A percentile compares a stretch with the other conserved stretches of the same genome.
phyloP scores from a whole-genome alignment of 331 rosid species.

The Rhamnella rubrinervis region DNA sequence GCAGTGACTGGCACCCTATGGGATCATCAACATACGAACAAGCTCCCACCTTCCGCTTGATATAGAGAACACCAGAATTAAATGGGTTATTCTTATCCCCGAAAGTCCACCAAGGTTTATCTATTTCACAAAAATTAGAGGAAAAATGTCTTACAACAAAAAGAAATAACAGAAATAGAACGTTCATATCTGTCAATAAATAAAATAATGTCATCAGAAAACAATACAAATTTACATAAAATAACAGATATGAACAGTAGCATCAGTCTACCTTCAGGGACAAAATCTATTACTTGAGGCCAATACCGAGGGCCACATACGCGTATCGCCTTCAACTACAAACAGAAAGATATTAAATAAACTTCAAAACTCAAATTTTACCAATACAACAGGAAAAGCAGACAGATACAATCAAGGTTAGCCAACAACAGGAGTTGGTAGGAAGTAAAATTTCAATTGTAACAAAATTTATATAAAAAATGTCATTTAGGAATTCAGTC shows the following conservation, averaged over 20 bases:
- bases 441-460: not conserved
- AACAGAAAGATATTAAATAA: constrained; percentile 30
- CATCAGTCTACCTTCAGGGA: constrained; percentile 64
- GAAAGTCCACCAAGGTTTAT: constrained; percentile 91
- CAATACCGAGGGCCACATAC: constrained; percentile 97
- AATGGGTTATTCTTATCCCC: constrained; percentile 83
- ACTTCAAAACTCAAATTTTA: not conserved
- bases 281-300: constrained; percentile 80
- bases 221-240: constrained; percentile 5
- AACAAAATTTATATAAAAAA: not conserved
- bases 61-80: constrained; percentile 86
- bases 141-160: not conserved
- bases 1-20: constrained; percentile 87
- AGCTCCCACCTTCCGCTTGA: constrained; percentile 96
- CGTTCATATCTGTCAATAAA: constrained; percentile 9
- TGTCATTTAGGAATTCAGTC: no score
- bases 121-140: constrained; percentile 34
- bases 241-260: not conserved
- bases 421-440: not conserved
- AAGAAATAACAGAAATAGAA: constrained; percentile 17
- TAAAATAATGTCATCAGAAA: not conserved
- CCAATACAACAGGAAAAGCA: not conserved
- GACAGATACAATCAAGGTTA: constrained; percentile 3
- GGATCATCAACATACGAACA: constrained; percentile 99
- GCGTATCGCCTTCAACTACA: constrained; percentile 79